These are phyloP conservation scores for Yamadazyma phyllophila DNA, from an alignment of 805 yeast species.

Conservation along the genomic window DNA sequence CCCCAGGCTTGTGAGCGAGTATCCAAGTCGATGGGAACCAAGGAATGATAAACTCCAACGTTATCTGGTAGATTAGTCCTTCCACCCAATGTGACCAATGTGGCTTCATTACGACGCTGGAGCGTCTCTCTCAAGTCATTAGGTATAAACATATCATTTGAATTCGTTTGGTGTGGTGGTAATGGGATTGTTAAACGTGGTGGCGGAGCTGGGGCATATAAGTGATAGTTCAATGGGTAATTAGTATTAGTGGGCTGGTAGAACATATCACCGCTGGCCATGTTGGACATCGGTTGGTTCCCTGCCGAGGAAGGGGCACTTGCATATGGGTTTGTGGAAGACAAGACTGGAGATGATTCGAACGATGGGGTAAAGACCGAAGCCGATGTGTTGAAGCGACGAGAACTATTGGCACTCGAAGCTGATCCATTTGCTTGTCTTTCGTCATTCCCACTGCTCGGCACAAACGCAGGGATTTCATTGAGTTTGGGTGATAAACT, in stretches of 20 bases:
- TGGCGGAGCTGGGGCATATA: conserved; percentile 88
- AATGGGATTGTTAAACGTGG: conserved; percentile 62
- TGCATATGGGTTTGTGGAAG: conserved; percentile 5
- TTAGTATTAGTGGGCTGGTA: conserved; percentile 16
- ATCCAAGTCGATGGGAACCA: conserved; percentile 72
- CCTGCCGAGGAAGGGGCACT: conserved; percentile 9
- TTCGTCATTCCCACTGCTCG: conserved; percentile 23
- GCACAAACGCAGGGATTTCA: conserved; percentile 50
- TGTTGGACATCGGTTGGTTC: conserved; percentile 2
- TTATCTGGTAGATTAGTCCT: conserved; percentile 52
- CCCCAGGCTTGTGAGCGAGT: conserved; percentile 44
- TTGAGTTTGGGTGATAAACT: conserved; percentile 48
- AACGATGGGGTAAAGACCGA: conserved; percentile 36
- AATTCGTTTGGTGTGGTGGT: conserved; percentile 68
- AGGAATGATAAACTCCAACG: conserved; percentile 67
- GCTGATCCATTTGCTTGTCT: background rate
- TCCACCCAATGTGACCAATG: conserved; percentile 62
- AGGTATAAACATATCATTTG: conserved; percentile 69
- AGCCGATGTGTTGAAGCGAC: conserved; percentile 38
- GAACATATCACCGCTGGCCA: conserved; percentile 17
- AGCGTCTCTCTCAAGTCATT: conserved; percentile 68
- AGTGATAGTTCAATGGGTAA: conserved; percentile 72
- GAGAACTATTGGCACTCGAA: conserved; percentile 1
- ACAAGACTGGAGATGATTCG: conserved; percentile 5
- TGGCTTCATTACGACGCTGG: conserved; percentile 74